A percentile compares a stretch with the other conserved stretches of the same genome.
These are phyloP conservation scores for Aspergillus jensenii DNA, from an alignment of 2,329 filamentous ascomycete species.

Conservation along the genomic window DNA sequence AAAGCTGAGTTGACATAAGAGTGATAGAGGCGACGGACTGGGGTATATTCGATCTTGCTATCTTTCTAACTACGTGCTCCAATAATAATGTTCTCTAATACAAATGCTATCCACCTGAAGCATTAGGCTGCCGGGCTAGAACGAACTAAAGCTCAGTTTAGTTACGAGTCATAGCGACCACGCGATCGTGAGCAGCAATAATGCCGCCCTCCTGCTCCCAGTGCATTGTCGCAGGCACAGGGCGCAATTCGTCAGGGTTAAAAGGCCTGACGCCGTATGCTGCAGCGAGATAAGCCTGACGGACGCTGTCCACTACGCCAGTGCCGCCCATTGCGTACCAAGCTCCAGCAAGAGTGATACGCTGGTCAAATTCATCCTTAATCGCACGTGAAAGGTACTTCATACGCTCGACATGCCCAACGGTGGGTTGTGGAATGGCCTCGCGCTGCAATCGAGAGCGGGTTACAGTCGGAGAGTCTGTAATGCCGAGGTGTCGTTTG, in stretches of 20 bases:
- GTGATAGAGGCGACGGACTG: neutral
- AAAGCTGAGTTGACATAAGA: neutral
- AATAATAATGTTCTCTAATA: neutral
- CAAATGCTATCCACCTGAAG: neutral
- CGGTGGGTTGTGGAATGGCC: constrained; percentile 87
- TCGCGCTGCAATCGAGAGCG: constrained; percentile 63
- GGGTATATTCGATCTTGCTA: neutral
- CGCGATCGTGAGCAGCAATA: constrained; percentile 25
- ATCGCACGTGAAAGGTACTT: constrained; percentile 57
- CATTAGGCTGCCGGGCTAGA: too few species aligned
- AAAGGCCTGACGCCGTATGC: constrained; percentile 33
- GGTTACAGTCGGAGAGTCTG: constrained; percentile 59
- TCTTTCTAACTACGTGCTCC: neutral
- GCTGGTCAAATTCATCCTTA: constrained; percentile 56
- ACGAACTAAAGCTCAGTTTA: too few species aligned
- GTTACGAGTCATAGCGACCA: neutral
- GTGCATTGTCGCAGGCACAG: neutral
- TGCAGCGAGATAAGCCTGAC: constrained; percentile 56
- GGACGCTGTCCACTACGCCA: constrained; percentile 57
- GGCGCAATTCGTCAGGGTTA: neutral
- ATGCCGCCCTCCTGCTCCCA: constrained; percentile 35
- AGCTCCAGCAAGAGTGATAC: constrained; percentile 62
- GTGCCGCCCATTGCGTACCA: constrained; percentile 48
- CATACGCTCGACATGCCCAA: constrained; percentile 72
- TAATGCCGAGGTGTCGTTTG: constrained; percentile 72